Evolutionary conservation across 345 rosid genomes (phyloP).

Genomic region (Leavenworthia alabamica): DNA sequence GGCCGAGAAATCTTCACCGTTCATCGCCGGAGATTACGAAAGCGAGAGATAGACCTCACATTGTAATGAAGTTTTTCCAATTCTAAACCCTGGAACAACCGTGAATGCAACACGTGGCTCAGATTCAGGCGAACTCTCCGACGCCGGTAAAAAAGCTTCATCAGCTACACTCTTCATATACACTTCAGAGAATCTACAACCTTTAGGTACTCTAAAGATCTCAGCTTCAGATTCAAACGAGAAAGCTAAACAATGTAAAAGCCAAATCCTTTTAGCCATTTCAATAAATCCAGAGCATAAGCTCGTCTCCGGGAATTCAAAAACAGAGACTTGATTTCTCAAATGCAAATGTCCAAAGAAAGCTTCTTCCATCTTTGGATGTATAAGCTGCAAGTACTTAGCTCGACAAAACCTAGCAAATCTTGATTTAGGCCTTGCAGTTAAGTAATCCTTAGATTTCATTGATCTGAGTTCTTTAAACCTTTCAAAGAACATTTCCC

Average conservation of each 20-base stretch:
- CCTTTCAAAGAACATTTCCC: slow-evolving; percentile 45
- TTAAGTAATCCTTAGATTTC: slow-evolving; percentile 47
- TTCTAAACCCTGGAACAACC: slow-evolving; percentile 84
- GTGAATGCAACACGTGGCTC: slow-evolving; percentile 78
- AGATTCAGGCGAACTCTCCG: slow-evolving; percentile 12
- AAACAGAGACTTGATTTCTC: slow-evolving; percentile 42
- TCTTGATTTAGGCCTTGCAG: slow-evolving; percentile 51
- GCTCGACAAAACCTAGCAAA: slow-evolving; percentile 59
- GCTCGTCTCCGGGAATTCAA: slow-evolving; percentile 55
- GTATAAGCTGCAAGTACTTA: slow-evolving; percentile 67
- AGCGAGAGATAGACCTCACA: slow-evolving; percentile 69
- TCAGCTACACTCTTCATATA: slow-evolving; percentile 68
- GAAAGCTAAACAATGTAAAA: slow-evolving; percentile 74
- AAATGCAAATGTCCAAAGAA: slow-evolving; percentile 53
- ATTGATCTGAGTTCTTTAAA: slow-evolving; percentile 56
- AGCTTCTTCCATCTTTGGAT: slow-evolving; percentile 70
- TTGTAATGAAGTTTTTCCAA: slow-evolving; percentile 68
- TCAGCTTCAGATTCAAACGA: slow-evolving; percentile 58
- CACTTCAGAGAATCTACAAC: slow-evolving; percentile 74
- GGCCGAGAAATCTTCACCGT: background rate
- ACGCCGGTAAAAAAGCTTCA: slow-evolving; percentile 35
- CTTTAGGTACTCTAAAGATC: slow-evolving; percentile 60
- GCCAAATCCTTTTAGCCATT: slow-evolving; percentile 85
- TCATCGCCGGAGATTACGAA: slow-evolving; percentile 9
- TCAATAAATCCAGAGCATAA: slow-evolving; percentile 54